Base-by-base conservation (phyloP, 177 flowering plant genomes). In the Tripterygium wilfordii region DNA sequence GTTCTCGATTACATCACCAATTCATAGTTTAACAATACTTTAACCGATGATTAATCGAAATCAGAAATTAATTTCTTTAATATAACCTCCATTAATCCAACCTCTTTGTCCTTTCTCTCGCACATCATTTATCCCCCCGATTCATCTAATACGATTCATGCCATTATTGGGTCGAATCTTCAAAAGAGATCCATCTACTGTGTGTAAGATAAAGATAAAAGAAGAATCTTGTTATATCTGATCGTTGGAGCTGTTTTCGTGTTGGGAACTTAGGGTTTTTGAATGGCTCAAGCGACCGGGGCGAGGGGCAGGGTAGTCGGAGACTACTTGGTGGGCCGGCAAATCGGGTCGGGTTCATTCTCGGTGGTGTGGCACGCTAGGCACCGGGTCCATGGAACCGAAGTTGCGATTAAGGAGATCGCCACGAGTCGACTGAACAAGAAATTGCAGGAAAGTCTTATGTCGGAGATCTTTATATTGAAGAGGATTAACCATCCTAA, bases 361-460 rank as follows among this genome's bases (percentile, higher is more conserved):
- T 92, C 97, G 33, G 76, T 80, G 39, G 99, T 92, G 6, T 92
- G 97, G 97, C 92, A 76, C 43, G 99, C 79, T 26, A 69, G 88
- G 70, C 96, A 89, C 57, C 60, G 80, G 15, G 76, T 75, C 23
- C 75, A 69, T 36, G 96, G 96, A 10, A 78, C 85, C 15, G 97
- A 86, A 63, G 88, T 86, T 20, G 99, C 99, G 21, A 92, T 92
- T 42, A 92, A 92, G 59, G 99, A 92, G 74, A 92, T 92, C 51
- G 73, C 42, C 25, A 77, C 68, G 56, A 71, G 63, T 8, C 64
- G 79, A 17, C 66, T 89, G 47, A 82, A 79, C 64, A 64, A 67
- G 69, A 89, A 89, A 68, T 63, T 92, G 53, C 87, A 79, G 53
- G 95, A 86, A 19, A 80, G 87, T 65, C 84, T 92, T 15, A 65